A percentile compares a stretch with the other conserved stretches of the same genome.
Evolutionary conservation across 169 alveolate species (phyloP).

Genomic region (Cyclospora cayetanensis): DNA sequence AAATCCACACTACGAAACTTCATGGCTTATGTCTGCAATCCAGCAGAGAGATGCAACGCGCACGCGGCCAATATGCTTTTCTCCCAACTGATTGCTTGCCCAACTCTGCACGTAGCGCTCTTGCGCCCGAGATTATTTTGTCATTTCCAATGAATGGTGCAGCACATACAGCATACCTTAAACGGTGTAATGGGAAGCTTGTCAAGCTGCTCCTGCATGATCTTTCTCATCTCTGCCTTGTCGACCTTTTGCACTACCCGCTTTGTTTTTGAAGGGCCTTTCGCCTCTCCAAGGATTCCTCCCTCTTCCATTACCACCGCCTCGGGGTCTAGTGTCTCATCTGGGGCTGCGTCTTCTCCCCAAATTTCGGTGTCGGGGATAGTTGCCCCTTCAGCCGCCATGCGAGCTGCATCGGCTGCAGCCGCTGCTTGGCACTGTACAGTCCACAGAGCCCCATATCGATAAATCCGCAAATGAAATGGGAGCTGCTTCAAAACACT

Average conservation of each 20-base stretch:
- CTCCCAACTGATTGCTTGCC: no score
- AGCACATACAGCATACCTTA: constrained; percentile 11
- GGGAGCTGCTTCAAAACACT: not conserved
- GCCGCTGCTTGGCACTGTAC: constrained; percentile 55
- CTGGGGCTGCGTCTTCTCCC: constrained; percentile 64
- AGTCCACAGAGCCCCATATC: not conserved
- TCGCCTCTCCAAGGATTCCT: not conserved
- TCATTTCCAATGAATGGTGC: not conserved
- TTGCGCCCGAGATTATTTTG: no score
- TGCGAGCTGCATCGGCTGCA: constrained; percentile 57
- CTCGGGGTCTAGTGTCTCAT: constrained; percentile 57
- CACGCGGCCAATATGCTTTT: no score
- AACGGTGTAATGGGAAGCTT: constrained; percentile 58
- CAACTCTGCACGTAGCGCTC: no score
- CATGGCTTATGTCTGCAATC: no score
- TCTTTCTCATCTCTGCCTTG: constrained; percentile 43
- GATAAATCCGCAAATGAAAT: not conserved
- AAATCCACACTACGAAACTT: no score
- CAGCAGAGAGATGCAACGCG: no score
- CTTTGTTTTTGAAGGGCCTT: not conserved
- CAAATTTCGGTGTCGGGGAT: constrained; percentile 62
- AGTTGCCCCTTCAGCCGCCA: constrained; percentile 55
- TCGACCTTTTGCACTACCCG: constrained; percentile 45
- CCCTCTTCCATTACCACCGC: constrained; percentile 34
- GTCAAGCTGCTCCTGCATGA: constrained; percentile 60